These are phyloP conservation scores for Linum lewisii DNA, from an alignment of 345 rosid genomes.

Conservation along the genomic window DNA sequence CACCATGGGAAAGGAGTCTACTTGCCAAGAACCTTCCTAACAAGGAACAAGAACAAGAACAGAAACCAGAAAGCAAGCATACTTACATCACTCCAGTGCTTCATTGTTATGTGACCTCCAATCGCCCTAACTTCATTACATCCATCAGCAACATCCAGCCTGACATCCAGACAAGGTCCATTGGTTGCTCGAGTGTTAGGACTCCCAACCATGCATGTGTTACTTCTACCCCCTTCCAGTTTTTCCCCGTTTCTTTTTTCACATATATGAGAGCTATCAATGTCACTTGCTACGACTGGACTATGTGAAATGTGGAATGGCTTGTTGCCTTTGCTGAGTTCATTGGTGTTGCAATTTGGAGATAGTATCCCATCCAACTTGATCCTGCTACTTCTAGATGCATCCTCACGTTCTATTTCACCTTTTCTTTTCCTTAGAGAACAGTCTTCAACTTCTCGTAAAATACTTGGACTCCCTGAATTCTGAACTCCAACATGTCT, in stretches of 20 bases:
- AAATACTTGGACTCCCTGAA: slow-evolving; percentile 18
- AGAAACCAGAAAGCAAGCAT: slow-evolving; percentile 11
- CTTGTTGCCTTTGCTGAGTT: neutral
- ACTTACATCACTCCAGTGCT: slow-evolving; percentile 60
- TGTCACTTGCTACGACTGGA: neutral
- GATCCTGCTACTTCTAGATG: slow-evolving; percentile 16
- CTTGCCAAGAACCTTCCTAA: neutral
- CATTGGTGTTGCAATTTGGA: neutral
- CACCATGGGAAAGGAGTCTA: neutral
- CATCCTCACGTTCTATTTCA: slow-evolving; percentile 24
- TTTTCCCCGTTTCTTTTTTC: slow-evolving; percentile 40
- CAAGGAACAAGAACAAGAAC: slow-evolving; percentile 4
- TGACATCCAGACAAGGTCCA: slow-evolving; percentile 18
- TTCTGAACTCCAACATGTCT: slow-evolving; percentile 10
- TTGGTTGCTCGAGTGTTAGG: slow-evolving; percentile 24
- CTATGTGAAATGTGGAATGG: neutral
- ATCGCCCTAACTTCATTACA: slow-evolving; percentile 19
- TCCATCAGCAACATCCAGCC: slow-evolving; percentile 26
- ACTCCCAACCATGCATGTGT: slow-evolving; percentile 19
- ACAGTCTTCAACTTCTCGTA: slow-evolving; percentile 24
- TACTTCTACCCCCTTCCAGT: slow-evolving; percentile 20
- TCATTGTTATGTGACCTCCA: slow-evolving; percentile 21
- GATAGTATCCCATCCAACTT: slow-evolving; percentile 2
- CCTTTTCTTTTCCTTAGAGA: slow-evolving; percentile 46
- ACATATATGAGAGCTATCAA: neutral